phyloP scores from a whole-genome alignment of 108 stramenopile species.

The Cyclostephanos invisitatus region DNA sequence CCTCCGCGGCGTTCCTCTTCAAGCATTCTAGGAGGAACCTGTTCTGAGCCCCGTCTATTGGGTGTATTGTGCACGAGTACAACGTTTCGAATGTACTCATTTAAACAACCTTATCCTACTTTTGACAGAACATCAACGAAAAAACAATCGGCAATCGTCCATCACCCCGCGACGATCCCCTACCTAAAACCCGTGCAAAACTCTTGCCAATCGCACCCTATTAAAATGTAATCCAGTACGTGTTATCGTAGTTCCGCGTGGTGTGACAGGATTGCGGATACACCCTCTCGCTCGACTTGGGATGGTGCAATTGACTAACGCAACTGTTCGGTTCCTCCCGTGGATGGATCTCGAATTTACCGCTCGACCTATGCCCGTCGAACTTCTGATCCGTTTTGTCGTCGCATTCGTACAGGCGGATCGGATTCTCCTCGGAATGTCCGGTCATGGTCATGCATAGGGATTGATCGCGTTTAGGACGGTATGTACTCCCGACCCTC shows the following conservation, averaged over 20 bases:
- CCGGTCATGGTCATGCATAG: slow-evolving; percentile 21
- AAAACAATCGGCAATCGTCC: no score
- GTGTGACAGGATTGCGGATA: slow-evolving; percentile 22
- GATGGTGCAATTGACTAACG: slow-evolving; percentile 32
- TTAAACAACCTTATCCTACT: no score
- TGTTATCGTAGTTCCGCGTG: slow-evolving; percentile 10
- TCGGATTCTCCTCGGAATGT: background rate
- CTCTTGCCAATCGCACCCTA: no score
- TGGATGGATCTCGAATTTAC: slow-evolving; percentile 28
- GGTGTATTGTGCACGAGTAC: no score
- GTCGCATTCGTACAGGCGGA: slow-evolving; percentile 7
- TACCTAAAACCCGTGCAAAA: no score
- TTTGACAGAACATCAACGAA: no score
- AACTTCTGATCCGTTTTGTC: slow-evolving; percentile 15
- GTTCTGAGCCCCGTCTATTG: background rate
- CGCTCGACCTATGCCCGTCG: background rate
- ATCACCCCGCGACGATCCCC: no score
- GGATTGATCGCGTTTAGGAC: background rate
- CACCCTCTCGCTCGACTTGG: slow-evolving; percentile 28
- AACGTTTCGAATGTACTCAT: no score
- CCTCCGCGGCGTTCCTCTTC: slow-evolving; percentile 6
- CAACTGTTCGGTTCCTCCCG: slow-evolving; percentile 6
- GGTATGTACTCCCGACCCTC: background rate
- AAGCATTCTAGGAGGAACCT: slow-evolving; percentile 12
- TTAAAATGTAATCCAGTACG: slow-evolving; percentile 35